Evolutionary conservation across 345 rosid species (phyloP).

Genomic region (Eucalyptus pauciflora): DNA sequence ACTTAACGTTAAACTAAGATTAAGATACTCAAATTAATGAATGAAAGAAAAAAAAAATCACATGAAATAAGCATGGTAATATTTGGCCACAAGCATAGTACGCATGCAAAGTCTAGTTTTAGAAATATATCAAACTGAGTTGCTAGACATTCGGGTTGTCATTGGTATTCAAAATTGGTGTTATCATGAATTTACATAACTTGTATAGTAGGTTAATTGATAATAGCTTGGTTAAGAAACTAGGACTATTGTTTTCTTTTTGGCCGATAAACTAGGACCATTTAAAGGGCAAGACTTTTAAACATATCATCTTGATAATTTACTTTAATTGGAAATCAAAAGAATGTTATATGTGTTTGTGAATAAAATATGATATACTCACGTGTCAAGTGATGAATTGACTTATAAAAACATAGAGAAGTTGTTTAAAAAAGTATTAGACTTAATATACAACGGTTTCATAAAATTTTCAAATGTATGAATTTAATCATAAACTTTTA

Average conservation of each 20-base stretch:
- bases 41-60: not conserved
- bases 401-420: not conserved
- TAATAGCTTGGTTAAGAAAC: not conserved
- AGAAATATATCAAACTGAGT: not conserved
- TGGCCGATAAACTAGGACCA: not conserved
- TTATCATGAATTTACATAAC: not conserved
- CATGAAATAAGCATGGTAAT: not conserved
- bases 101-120: not conserved
- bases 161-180: not conserved
- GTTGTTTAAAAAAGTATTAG: not conserved
- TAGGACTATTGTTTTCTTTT: not conserved
- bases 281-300: not conserved
- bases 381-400: fast-evolving
- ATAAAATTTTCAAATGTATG: too few species aligned
- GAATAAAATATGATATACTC: not conserved
- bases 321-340: not conserved
- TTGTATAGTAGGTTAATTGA: not conserved
- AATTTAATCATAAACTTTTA: too few species aligned
- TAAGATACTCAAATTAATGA: not conserved
- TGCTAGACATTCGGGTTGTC: not conserved
- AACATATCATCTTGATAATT: not conserved
- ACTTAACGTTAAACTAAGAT: not conserved
- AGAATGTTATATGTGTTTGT: not conserved
- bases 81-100: not conserved
- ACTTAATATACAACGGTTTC: fast-evolving